Conservation (phyloP, 1,284 basidiomycete species). For the Ustilago loliicola region DNA sequence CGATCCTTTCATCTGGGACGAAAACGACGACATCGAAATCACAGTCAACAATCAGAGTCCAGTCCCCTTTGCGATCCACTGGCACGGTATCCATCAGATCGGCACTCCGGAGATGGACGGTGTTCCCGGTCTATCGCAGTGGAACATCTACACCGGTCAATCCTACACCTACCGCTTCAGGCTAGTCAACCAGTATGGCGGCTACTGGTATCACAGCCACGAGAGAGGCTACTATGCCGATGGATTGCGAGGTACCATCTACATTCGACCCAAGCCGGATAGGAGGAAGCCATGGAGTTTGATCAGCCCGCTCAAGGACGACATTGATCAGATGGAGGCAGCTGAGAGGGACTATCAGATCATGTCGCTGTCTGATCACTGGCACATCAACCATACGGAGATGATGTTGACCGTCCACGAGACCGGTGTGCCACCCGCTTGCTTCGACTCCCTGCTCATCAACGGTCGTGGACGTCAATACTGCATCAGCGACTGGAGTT, state of each 20-base stretch:
- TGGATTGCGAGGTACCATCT: conserved; percentile 48
- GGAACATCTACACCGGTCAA: conserved; percentile 53
- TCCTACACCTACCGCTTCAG: conserved; percentile 54
- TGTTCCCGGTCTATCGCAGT: conserved; percentile 55
- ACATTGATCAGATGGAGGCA: conserved; percentile 50
- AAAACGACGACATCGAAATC: conserved; percentile 55
- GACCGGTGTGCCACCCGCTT: conserved; percentile 54
- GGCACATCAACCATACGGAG: conserved; percentile 55
- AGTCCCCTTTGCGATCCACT: conserved; percentile 54
- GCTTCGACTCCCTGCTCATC: conserved; percentile 55
- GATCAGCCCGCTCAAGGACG: conserved; percentile 29
- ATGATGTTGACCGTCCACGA: conserved; percentile 52
- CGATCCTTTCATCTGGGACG: conserved; percentile 53
- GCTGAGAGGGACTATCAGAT: conserved; percentile 48
- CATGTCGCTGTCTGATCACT: conserved; percentile 47
- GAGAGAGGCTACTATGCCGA: conserved; percentile 54
- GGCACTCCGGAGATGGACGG: conserved; percentile 59
- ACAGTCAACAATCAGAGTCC: conserved; percentile 44
- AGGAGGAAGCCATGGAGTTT: conserved; percentile 48
- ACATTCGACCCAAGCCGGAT: conserved; percentile 44
- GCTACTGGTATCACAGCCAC: conserved; percentile 58
- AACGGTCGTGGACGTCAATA: conserved; percentile 56
- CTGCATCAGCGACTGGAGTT: conserved; percentile 40
- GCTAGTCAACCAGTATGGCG: conserved; percentile 50
- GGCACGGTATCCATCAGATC: conserved; percentile 58